Evolutionary conservation across 768 basidiomycete genomes (phyloP), one percentile per base, ranked within the genome.

Genomic region (Suillus subluteus): DNA sequence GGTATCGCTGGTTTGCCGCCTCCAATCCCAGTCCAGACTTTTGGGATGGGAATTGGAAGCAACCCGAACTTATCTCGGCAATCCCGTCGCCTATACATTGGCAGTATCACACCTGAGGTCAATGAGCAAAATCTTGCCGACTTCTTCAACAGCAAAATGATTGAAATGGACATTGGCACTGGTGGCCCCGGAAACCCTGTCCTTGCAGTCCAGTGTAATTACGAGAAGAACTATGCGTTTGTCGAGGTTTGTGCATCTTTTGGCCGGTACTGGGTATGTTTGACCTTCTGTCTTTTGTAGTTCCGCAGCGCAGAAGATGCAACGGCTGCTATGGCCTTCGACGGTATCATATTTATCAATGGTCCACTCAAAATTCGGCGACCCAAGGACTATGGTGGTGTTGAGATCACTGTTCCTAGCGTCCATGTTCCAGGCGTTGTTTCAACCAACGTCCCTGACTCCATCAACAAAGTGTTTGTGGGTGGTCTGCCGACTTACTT

Each of bases 191-290:
- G 94, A 26, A 95, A 95, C 69, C 94, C 97, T 12, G 95, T 99
- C 40, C 85, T 96, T 40, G 91, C 91, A 23, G 95, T 98, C 6
- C 95, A 97, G 74, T 92, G 98, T 81, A 98, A 98, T 75, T 96
- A 96, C 73, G 98, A 99, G 79, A 99, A 99, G 84, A 96, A 95
- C 72, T 99, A 98, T 75, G 98, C 98, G 1, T 99, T 98, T 76
- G 92, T 99, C 62, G 98, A 99, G 84, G 97, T 97, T 73, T 46
- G 43, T 52, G 30, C 30, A 62, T n/a, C 4, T 64, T 30, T 40
- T 41, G 65, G 48, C 50, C 43, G 21, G 72, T 37, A 9, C 32
- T 15, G 23, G n/a, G 6, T 41, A 40, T 12, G 55, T 38, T 58
- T 76, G 65, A 70, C 64, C 32, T 64, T 69, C 23, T 50, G 37